phyloP scores from a whole-genome alignment of 202 grass and related monocot genomes.

The Carex arenaria region DNA sequence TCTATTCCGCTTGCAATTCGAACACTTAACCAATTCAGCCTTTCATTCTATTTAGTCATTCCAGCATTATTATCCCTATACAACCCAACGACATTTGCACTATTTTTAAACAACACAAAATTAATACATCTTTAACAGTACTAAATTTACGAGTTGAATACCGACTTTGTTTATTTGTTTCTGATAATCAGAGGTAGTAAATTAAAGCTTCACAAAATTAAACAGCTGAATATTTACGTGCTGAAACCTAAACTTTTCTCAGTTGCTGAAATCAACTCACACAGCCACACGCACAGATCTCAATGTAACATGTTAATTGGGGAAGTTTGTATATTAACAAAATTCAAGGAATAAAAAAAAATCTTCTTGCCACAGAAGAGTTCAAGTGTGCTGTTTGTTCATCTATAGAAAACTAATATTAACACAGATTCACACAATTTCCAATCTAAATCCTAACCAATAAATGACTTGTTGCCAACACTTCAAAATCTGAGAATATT shows the following conservation, averaged over 20 bases:
- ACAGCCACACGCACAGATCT: neutral
- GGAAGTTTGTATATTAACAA: neutral
- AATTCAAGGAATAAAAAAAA: neutral
- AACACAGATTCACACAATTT: neutral
- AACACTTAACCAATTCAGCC: neutral
- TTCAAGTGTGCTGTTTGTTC: neutral
- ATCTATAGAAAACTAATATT: slow-evolving; percentile 13
- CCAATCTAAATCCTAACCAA: slow-evolving; percentile 5
- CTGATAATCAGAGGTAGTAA: neutral
- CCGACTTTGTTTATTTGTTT: neutral
- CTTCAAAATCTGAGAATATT: neutral
- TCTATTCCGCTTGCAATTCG: neutral
- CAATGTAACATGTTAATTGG: neutral
- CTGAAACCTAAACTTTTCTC: neutral
- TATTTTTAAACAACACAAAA: neutral
- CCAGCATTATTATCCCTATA: neutral
- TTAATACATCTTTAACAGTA: neutral
- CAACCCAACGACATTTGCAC: neutral
- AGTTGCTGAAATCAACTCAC: neutral
- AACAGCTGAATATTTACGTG: neutral
- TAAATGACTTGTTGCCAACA: neutral
- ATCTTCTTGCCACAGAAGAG: neutral
- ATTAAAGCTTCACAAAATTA: slow-evolving; percentile 1
- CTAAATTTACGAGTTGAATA: neutral
- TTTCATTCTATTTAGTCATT: neutral